phyloP scores from a whole-genome alignment of 352 stramenopile species.

The Phytophthora pinifolia region DNA sequence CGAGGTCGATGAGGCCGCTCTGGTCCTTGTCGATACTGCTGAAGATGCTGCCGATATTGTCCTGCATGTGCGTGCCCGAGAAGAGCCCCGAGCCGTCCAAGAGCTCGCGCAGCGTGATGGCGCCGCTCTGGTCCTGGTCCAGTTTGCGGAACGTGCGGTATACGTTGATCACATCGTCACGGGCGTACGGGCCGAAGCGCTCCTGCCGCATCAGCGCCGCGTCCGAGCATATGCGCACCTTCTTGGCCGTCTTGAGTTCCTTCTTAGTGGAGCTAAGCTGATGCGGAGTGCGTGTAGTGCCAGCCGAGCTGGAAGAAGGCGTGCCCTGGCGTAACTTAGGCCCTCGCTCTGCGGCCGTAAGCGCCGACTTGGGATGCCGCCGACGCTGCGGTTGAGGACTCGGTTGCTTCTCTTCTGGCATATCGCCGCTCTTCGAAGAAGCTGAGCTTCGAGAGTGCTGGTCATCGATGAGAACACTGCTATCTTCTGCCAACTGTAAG shows the following conservation, averaged over 20 bases:
- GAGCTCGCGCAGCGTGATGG: conserved; percentile 64
- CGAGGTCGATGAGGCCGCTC: conserved; percentile 73
- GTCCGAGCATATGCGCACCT: conserved; percentile 63
- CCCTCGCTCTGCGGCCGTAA: conserved; percentile 13
- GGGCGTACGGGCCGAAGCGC: conserved; percentile 61
- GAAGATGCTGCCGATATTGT: conserved; percentile 79
- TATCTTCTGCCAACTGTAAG: not conserved
- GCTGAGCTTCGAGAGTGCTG: not conserved
- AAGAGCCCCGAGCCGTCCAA: conserved; percentile 62
- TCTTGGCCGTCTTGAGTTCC: conserved; percentile 46
- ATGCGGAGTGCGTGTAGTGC: conserved; percentile 7
- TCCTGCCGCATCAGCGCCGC: conserved; percentile 60
- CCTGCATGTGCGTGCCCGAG: conserved; percentile 57
- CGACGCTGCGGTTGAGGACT: conserved; percentile 9
- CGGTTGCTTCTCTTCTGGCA: conserved; percentile 26
- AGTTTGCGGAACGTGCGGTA: conserved; percentile 75
- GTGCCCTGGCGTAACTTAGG: conserved; percentile 17
- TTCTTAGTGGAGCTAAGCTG: conserved; percentile 12
- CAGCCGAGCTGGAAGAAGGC: conserved; percentile 24
- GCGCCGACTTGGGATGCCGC: conserved; percentile 21
- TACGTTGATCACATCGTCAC: conserved; percentile 70
- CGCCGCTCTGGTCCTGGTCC: conserved; percentile 69
- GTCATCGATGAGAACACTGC: too few species aligned
- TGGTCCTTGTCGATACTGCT: conserved; percentile 74
- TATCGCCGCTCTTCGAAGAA: not conserved